Conservation (phyloP, 1,284 basidiomycete genomes). For the Somion occarium region DNA sequence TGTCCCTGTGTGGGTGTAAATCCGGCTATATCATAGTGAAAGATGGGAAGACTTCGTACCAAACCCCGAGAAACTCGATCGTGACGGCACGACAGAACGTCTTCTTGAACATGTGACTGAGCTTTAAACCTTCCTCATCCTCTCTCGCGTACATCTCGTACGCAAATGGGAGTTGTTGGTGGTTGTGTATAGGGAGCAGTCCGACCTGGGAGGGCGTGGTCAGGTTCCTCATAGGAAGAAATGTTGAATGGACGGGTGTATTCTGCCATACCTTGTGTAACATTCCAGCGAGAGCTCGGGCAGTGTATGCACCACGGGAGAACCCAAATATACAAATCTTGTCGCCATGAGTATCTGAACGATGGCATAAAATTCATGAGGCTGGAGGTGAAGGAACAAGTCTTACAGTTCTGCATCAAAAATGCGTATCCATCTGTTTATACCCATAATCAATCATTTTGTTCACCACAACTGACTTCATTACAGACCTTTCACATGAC, state of each 20-base stretch:
- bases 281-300: conserved; percentile 40
- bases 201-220: conserved; percentile 21
- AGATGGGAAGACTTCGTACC: conserved; percentile 14
- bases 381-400: not conserved
- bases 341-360: conserved; percentile 20
- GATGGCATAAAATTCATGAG: not conserved
- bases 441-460: too few species aligned
- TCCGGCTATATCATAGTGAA: conserved; percentile 15
- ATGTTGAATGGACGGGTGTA: not conserved
- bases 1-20: conserved; percentile 11
- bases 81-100: conserved; percentile 29
- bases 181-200: conserved; percentile 19
- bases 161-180: conserved; percentile 15
- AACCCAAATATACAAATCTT: conserved; percentile 36
- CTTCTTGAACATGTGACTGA: conserved; percentile 28
- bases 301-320: conserved; percentile 40
- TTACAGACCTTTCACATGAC: conserved; percentile 20
- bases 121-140: conserved; percentile 19
- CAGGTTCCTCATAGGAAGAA: not conserved
- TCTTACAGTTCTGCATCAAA: conserved; percentile 28
- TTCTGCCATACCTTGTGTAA: conserved; percentile 29
- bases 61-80: conserved; percentile 32
- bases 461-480: too few species aligned
- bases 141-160: conserved; percentile 33
- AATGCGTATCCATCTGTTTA: conserved; percentile 35